Conservation (phyloP, 208 protist genomes). For the Leishmania tropica region DNA sequence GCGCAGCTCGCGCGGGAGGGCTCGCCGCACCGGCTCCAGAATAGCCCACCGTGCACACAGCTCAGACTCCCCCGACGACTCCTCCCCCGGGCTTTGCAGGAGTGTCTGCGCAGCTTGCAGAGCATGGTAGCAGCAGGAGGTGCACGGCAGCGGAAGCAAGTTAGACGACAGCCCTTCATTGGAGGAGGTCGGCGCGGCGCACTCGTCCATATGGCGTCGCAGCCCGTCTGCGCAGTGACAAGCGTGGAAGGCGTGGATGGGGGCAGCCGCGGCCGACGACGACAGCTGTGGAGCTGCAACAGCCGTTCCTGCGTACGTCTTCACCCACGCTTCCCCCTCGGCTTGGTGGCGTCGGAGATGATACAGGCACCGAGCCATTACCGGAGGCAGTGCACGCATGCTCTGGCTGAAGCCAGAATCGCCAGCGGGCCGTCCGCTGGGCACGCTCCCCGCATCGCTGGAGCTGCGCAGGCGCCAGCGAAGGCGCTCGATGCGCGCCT, state of each 20-base stretch:
- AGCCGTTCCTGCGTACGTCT: conserved; percentile 11
- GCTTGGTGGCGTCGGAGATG: conserved; percentile 13
- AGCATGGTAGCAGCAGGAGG: conserved; percentile 17
- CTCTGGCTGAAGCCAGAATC: neutral
- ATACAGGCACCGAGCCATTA: conserved; percentile 24
- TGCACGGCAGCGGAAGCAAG: conserved; percentile 14
- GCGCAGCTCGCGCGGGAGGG: conserved; percentile 30
- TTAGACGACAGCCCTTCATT: neutral
- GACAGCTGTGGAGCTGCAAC: neutral
- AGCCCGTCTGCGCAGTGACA: conserved; percentile 11
- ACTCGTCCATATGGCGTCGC: neutral
- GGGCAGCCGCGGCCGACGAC: neutral
- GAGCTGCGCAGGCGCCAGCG: neutral
- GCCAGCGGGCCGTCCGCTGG: neutral
- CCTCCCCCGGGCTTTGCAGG: neutral
- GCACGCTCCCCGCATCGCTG: neutral
- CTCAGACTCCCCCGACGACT: neutral
- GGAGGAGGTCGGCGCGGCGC: neutral
- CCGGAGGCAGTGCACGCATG: conserved; percentile 19
- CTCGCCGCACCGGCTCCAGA: conserved; percentile 9
- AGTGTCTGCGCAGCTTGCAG: conserved; percentile 5
- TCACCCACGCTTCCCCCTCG: conserved; percentile 12
- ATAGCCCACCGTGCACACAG: conserved; percentile 13
- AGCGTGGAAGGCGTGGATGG: conserved; percentile 13
- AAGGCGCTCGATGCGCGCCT: conserved; percentile 6